Conservation (phyloP, 768 basidiomycete genomes). For the Zangia roseola region DNA sequence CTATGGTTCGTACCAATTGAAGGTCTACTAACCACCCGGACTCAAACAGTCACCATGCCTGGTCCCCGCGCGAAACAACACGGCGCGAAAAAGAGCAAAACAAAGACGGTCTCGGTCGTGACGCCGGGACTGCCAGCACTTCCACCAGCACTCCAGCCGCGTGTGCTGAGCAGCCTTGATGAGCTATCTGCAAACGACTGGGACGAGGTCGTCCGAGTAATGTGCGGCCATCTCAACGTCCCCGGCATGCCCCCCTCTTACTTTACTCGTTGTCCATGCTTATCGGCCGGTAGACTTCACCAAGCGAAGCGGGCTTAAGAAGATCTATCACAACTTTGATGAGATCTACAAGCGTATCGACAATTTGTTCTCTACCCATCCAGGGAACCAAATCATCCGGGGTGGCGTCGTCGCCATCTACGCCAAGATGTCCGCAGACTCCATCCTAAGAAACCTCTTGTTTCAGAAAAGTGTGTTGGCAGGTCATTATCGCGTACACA, state of each 20-base stretch:
- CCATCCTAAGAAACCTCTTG: constrained; percentile 57
- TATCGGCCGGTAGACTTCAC: constrained; percentile 45
- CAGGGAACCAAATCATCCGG: constrained; percentile 44
- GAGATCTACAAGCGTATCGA: constrained; percentile 50
- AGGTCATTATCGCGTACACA: not conserved
- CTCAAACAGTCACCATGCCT: constrained; percentile 25
- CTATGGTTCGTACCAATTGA: too few relatives aligned
- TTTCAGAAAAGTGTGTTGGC: constrained; percentile 48
- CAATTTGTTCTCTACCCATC: constrained; percentile 43
- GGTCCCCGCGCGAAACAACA: constrained; percentile 26
- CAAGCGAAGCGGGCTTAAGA: constrained; percentile 58
- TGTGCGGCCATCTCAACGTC: constrained; percentile 51
- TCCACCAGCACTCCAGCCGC: constrained; percentile 18
- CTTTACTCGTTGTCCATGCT: not conserved
- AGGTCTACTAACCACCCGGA: too few relatives aligned
- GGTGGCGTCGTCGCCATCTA: constrained; percentile 63
- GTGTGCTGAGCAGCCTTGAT: constrained; percentile 15
- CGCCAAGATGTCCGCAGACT: constrained; percentile 61
- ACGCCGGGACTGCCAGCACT: not conserved
- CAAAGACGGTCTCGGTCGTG: constrained; percentile 7
- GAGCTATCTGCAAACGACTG: constrained; percentile 42
- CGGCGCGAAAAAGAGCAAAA: constrained; percentile 18
- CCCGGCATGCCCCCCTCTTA: constrained; percentile 42
- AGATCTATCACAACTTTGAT: constrained; percentile 58
- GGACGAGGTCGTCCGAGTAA: constrained; percentile 42